Evolutionary conservation across 495 filamentous ascomycete genomes (phyloP).

Genomic region (Stereocaulon alpinum): DNA sequence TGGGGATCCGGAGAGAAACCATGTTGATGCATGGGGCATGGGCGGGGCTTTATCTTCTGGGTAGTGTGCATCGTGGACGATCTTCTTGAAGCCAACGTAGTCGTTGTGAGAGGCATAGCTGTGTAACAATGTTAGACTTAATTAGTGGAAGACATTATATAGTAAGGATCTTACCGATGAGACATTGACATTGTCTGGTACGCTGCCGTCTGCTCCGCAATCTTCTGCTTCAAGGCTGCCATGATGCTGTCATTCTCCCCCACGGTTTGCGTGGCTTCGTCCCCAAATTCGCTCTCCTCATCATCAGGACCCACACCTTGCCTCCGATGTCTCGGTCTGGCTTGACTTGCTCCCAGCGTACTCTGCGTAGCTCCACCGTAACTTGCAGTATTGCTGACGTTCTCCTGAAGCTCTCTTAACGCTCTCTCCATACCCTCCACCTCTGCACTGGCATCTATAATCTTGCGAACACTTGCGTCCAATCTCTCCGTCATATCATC

Average conservation of each 20-base stretch:
- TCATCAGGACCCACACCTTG: constrained; percentile 22
- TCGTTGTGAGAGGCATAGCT: constrained; percentile 66
- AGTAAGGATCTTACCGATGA: not conserved
- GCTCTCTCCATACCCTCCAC: constrained; percentile 29
- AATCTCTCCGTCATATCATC: constrained; percentile 29
- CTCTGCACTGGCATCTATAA: constrained; percentile 32
- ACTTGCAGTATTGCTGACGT: constrained; percentile 20
- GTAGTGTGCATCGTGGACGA: constrained; percentile 67
- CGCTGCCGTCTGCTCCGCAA: constrained; percentile 23
- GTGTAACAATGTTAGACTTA: not conserved
- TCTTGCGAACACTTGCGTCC: constrained; percentile 31
- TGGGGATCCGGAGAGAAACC: constrained; percentile 44
- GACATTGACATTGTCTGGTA: constrained; percentile 24
- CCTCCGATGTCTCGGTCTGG: constrained; percentile 16
- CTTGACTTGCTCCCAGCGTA: constrained; percentile 19
- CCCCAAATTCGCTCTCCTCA: constrained; percentile 24
- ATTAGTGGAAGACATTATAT: not conserved
- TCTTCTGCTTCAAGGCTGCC: constrained; percentile 24
- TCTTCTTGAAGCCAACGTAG: constrained; percentile 67
- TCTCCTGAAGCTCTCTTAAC: constrained; percentile 27
- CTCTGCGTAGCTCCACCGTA: constrained; percentile 22
- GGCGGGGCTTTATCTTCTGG: constrained; percentile 51
- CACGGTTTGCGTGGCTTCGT: constrained; percentile 23
- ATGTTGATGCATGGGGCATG: constrained; percentile 57
- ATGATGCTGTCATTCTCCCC: constrained; percentile 21